Conservation (phyloP, 129 eudicot species). For the Centrapalus pauciflorus region DNA sequence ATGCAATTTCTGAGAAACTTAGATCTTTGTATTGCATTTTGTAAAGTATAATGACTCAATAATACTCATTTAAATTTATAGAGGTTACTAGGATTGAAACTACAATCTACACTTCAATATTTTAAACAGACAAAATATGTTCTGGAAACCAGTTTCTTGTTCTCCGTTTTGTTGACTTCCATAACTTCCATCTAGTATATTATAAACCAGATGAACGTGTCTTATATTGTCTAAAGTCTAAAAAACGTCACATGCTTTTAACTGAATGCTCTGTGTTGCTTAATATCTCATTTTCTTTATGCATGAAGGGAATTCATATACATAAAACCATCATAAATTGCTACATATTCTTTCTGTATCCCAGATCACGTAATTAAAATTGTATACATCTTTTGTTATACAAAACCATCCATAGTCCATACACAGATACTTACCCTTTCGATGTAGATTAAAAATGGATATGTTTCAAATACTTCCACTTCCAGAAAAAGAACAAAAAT, state of each 20-base stretch:
- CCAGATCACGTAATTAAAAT: neutral
- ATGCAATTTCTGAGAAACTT: neutral
- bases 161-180: neutral
- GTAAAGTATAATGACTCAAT: neutral
- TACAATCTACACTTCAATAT: neutral
- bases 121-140: neutral
- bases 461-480: neutral
- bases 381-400: neutral
- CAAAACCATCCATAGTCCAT: neutral
- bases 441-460: neutral
- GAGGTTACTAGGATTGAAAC: neutral
- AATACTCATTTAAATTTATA: neutral
- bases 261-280: neutral
- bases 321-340: neutral
- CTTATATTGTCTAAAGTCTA: no score
- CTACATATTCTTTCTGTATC: neutral
- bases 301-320: neutral
- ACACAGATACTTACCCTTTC: neutral
- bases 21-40: neutral
- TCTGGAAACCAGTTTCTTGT: neutral
- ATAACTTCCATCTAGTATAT: neutral
- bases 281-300: neutral
- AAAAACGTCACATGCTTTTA: neutral
- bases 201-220: neutral
- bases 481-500: neutral